Conservation (phyloP, 1,284 basidiomycete species). For the Leccinum pachyderme region DNA sequence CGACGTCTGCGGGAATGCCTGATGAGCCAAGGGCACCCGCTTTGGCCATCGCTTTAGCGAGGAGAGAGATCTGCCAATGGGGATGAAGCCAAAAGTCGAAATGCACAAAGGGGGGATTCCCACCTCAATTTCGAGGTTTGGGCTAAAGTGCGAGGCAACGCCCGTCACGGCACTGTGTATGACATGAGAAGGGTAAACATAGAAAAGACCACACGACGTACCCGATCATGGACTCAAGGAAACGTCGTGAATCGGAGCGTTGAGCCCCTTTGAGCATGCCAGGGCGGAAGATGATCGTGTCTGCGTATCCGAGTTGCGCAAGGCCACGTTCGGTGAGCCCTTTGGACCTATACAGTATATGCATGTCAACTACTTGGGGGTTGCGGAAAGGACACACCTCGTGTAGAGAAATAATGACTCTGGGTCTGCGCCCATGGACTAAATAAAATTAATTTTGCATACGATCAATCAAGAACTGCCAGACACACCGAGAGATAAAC, state of each 20-base stretch:
- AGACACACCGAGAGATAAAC: slow-evolving; percentile 64
- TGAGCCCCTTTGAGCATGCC: slow-evolving; percentile 46
- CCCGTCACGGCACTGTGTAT: slow-evolving; percentile 37
- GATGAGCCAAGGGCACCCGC: slow-evolving; percentile 28
- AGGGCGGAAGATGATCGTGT: slow-evolving; percentile 70
- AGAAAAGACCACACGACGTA: slow-evolving; percentile 28
- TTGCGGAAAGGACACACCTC: slow-evolving; percentile 33
- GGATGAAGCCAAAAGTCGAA: neutral
- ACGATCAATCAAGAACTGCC: too few relatives aligned
- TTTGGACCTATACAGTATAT: slow-evolving; percentile 54
- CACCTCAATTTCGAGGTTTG: slow-evolving; percentile 47
- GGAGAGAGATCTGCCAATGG: slow-evolving; percentile 13
- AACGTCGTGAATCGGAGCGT: slow-evolving; percentile 37
- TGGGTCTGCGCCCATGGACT: slow-evolving; percentile 50
- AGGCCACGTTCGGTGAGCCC: slow-evolving; percentile 72
- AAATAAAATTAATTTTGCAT: too few relatives aligned
- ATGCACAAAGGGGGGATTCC: neutral
- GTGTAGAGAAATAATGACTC: slow-evolving; percentile 51
- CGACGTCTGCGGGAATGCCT: slow-evolving; percentile 15
- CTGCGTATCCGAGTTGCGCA: slow-evolving; percentile 61
- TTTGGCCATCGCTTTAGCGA: slow-evolving; percentile 25
- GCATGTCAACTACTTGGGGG: neutral
- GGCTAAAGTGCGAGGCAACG: slow-evolving; percentile 39
- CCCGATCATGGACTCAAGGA: slow-evolving; percentile 43
- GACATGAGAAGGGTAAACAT: neutral